Percentiles rank a stretch among this genome's conserved stretches.
These are phyloP conservation scores for Ceratobasidium sp. DNA, from an alignment of 1,284 basidiomycete genomes.

Conservation along the genomic window DNA sequence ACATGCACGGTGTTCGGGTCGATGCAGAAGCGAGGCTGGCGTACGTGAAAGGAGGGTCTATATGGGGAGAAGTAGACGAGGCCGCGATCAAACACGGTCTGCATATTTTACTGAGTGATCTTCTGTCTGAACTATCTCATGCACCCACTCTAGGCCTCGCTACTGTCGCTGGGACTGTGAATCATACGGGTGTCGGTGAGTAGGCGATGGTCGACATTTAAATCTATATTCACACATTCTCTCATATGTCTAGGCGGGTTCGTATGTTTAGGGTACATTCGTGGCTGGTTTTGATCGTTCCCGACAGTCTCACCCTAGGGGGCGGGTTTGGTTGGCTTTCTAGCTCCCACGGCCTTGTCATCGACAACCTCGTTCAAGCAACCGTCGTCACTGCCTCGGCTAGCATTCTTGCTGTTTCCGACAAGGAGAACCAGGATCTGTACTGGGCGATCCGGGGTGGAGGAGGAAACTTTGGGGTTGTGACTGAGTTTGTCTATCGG, in stretches of 20 bases:
- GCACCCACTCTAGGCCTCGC: neutral
- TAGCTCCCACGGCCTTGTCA: constrained; percentile 57
- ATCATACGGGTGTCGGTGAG: constrained; percentile 27
- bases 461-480: constrained; percentile 65
- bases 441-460: constrained; percentile 67
- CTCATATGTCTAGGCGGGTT: no score
- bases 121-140: no score
- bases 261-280: no score
- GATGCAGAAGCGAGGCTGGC: constrained; percentile 31
- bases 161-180: constrained; percentile 2
- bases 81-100: constrained; percentile 17
- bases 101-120: no score
- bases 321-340: constrained; percentile 67
- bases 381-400: constrained; percentile 63
- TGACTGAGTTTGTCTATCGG: constrained; percentile 59
- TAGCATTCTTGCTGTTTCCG: constrained; percentile 54
- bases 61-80: constrained; percentile 33
- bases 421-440: constrained; percentile 58
- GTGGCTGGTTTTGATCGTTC: neutral
- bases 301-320: constrained; percentile 60
- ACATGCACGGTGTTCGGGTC: constrained; percentile 39
- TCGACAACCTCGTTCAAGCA: constrained; percentile 63
- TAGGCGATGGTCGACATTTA: neutral
- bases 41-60: constrained; percentile 38
- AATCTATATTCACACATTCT: no score